Base-by-base conservation (phyloP, 2,329 filamentous ascomycete genomes). In the Magnaporthales sp. region DNA sequence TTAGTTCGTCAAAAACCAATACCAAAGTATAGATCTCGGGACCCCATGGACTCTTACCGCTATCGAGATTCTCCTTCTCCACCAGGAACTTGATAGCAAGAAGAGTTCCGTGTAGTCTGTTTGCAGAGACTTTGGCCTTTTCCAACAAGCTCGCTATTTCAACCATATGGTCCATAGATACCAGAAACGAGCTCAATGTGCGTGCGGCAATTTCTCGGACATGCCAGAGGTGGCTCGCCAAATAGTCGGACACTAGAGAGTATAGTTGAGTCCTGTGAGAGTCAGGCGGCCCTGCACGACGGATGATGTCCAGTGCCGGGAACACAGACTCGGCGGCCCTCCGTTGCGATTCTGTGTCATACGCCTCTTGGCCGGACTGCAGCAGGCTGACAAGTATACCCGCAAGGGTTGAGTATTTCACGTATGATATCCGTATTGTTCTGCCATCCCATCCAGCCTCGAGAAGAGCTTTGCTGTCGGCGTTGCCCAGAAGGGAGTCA, bases 131-230 rank as follows among this genome's bases (percentile, higher is more conserved):
- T 0, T 68, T 69, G 1, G 75, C 72, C 7, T 74, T 70, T 4
- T 68, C 69, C 10, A 84, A 74, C 2, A 84, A 72, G 15, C 69
- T 67, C 29, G 73, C 74, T 4, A 86, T 73, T 0, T 74, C 74
- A 10, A 71, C 71, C 0, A 83, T 73, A 84, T 85, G 87, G 27
- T 79, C 75, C 3, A 80, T 75, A 22, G 81, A 79, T 1, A 88
- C 74, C 26, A 89, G 76, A 68, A 89, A 86, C 0, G 86, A 87
- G 72, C 86, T 88, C 13, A 91, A 80, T 0, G 91, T 91, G 19
- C 90, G 83, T 0, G 91, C 91, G 0, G 91, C 90, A 74, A 93
- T 92, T 71, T 94, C 91, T 64, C 92, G 83, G 7, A 95, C 86
- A 73, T 93, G 90, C 92, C 92, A 95, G 22, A 92, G 85, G 0